Evolutionary conservation across 2,329 filamentous ascomycete species (phyloP).

Genomic region (Gyromitra esculenta): DNA sequence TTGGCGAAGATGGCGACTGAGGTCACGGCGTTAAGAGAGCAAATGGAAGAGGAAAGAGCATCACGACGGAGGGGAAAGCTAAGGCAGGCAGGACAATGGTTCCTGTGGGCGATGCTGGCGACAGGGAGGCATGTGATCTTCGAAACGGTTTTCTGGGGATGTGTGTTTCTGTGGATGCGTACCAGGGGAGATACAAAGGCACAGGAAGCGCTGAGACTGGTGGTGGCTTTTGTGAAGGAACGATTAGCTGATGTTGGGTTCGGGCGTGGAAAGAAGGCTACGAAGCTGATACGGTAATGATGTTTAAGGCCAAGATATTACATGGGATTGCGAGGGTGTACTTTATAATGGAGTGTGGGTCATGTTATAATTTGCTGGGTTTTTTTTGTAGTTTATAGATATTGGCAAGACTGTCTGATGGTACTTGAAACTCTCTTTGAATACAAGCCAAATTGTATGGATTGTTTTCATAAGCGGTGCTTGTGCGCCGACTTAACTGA

Average conservation of each 20-base stretch:
- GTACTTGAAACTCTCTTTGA: neutral
- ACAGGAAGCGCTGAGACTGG: slow-evolving; percentile 64
- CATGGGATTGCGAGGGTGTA: slow-evolving; percentile 4
- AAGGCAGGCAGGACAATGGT: slow-evolving; percentile 74
- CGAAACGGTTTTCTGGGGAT: slow-evolving; percentile 72
- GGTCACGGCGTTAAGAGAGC: slow-evolving; percentile 88
- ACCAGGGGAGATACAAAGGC: slow-evolving; percentile 75
- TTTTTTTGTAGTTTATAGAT: slow-evolving; percentile 35
- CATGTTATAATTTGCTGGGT: slow-evolving; percentile 14
- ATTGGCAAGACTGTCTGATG: slow-evolving; percentile 5
- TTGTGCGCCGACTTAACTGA: neutral
- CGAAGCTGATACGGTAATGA: slow-evolving; percentile 12
- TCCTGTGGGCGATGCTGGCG: slow-evolving; percentile 75
- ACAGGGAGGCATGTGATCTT: slow-evolving; percentile 76
- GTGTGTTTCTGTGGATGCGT: slow-evolving; percentile 77
- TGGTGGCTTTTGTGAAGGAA: slow-evolving; percentile 46
- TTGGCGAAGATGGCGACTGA: slow-evolving; percentile 91
- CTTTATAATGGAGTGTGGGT: slow-evolving; percentile 22
- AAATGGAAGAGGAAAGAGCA: slow-evolving; percentile 67
- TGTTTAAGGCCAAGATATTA: neutral
- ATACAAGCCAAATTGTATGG: neutral
- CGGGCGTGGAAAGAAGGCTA: slow-evolving; percentile 8
- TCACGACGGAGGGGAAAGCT: slow-evolving; percentile 73
- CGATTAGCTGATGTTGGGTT: slow-evolving; percentile 38
- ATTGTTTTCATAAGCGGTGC: neutral